These are phyloP conservation scores for Paramecium sonneborni DNA, from an alignment of 73 alveolate genomes.

Conservation along the genomic window DNA sequence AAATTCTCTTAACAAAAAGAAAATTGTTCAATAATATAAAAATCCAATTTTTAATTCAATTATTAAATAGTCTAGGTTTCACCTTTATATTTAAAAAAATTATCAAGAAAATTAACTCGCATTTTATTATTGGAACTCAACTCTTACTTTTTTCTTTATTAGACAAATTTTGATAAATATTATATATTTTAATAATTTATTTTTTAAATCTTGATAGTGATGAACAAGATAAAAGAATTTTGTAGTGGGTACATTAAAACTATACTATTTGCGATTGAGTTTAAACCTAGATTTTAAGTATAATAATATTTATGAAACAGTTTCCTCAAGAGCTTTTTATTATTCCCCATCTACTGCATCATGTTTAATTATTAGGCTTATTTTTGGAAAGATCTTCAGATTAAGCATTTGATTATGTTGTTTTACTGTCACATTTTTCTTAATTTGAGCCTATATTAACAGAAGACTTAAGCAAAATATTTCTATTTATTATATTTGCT, in stretches of 20 bases:
- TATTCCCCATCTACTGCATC: constrained; percentile 23
- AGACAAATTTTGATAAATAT: neutral
- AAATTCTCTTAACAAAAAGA: too few relatives aligned
- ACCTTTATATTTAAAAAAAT: too few relatives aligned
- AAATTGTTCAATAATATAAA: too few relatives aligned
- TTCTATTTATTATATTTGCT: neutral
- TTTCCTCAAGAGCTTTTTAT: constrained; percentile 11
- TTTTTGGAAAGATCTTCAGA: neutral
- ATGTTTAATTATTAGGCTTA: neutral
- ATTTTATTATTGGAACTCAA: too few relatives aligned
- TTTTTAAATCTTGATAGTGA: neutral
- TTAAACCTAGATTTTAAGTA: neutral
- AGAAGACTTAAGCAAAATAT: neutral
- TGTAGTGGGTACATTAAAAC: constrained; percentile 45
- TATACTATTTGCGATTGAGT: constrained; percentile 28
- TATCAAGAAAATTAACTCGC: too few relatives aligned
- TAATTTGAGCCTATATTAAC: neutral
- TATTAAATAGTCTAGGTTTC: too few relatives aligned
- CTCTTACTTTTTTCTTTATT: too few relatives aligned
- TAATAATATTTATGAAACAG: neutral
- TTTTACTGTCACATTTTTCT: neutral
- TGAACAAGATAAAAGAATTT: neutral
- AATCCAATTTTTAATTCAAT: too few relatives aligned
- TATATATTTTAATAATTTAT: neutral
- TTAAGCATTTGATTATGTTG: neutral